Conservation (phyloP, 805 yeast species). For the Metschnikowia cubensis region DNA sequence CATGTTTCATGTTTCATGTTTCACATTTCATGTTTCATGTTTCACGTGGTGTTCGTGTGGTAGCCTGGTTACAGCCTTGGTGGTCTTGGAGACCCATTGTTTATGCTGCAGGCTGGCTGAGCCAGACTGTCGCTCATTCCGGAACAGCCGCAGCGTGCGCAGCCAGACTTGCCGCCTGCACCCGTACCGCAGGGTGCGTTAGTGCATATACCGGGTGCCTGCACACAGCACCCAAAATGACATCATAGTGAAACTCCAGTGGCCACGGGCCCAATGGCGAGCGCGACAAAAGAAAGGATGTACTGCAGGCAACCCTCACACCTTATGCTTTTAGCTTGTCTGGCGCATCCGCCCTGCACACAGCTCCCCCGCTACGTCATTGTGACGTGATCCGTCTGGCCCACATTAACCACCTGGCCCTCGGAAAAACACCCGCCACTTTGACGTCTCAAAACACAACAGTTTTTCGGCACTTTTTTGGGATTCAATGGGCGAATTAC, state of each 20-base stretch:
- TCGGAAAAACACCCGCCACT: neutral
- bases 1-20: no score
- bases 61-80: no score
- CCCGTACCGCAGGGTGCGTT: slow-evolving; percentile 1
- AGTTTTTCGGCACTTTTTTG: no score
- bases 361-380: neutral
- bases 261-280: neutral
- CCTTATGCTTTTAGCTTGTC: neutral
- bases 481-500: no score
- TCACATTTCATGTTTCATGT: no score
- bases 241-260: slow-evolving; percentile 1
- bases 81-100: neutral
- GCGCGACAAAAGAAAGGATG: slow-evolving; percentile 1
- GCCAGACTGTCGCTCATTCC: neutral
- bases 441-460: no score
- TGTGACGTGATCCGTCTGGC: slow-evolving; percentile 3
- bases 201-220: slow-evolving; percentile 1
- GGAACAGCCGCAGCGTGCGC: neutral
- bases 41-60: no score
- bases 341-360: neutral
- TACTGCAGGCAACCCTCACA: neutral
- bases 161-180: neutral
- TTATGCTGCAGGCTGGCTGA: neutral
- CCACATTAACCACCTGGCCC: neutral
- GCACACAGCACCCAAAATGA: slow-evolving; percentile 1